phyloP scores from a whole-genome alignment of 148 eudicot species.

The Chenopodium quinoa region DNA sequence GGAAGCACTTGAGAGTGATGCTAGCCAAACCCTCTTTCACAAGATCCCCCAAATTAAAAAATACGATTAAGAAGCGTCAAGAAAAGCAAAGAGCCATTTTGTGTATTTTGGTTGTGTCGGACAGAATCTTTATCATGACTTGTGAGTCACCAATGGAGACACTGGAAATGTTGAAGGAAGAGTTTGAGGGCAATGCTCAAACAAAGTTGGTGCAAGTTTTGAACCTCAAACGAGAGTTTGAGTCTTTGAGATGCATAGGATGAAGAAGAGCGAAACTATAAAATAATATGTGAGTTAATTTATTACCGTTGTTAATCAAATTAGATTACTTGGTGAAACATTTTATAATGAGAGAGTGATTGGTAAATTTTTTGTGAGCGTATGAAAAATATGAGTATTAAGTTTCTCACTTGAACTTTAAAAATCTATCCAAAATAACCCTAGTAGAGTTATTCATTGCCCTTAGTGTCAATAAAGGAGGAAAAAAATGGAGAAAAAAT shows the following conservation, averaged over 20 bases:
- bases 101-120: not conserved
- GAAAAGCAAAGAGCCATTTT: not conserved
- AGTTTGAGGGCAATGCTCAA: constrained; percentile 4
- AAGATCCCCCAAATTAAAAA: not conserved
- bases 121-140: not conserved
- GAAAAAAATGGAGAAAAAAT: too few relatives aligned
- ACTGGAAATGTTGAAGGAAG: not conserved
- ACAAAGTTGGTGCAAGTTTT: constrained; percentile 2
- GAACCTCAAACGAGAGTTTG: not conserved
- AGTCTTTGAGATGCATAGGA: not conserved
- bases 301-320: not conserved
- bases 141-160: not conserved
- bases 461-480: not conserved
- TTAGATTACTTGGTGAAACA: not conserved
- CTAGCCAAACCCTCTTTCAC: not conserved
- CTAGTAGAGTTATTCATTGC: not conserved
- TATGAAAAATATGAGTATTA: not conserved
- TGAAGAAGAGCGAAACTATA: not conserved
- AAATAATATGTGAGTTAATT: not conserved
- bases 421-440: not conserved
- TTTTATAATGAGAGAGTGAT: not conserved
- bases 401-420: not conserved
- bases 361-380: not conserved
- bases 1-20: not conserved
- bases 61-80: not conserved